Evolutionary conservation across 306 rosid genomes (phyloP).

Genomic region (Myrica gale): DNA sequence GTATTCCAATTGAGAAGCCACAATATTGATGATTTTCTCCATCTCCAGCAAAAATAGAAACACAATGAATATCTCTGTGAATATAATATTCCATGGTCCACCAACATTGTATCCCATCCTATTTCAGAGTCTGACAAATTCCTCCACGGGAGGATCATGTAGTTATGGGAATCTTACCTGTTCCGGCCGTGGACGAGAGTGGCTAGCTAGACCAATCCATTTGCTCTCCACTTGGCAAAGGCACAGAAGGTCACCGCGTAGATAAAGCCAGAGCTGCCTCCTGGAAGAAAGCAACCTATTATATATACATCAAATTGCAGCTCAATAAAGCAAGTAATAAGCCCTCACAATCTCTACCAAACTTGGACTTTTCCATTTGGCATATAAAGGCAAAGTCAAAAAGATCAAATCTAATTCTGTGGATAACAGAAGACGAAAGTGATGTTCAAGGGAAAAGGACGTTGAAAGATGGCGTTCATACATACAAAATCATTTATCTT

Average conservation of each 20-base stretch:
- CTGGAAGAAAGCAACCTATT: neutral
- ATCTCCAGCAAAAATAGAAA: no score
- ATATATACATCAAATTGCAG: neutral
- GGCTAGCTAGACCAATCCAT: neutral
- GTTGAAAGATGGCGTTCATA: neutral
- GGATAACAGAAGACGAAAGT: neutral
- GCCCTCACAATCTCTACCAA: neutral
- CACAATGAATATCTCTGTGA: no score
- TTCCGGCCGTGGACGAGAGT: neutral
- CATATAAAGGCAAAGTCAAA: neutral
- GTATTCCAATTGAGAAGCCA: no score
- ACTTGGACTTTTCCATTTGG: slow-evolving; percentile 1
- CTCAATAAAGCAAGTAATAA: neutral
- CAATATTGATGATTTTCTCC: no score
- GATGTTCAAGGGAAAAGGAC: neutral
- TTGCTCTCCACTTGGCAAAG: neutral
- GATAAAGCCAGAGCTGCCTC: neutral
- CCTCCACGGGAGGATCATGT: neutral
- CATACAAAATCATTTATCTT: neutral
- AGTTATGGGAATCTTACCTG: neutral
- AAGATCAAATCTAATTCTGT: neutral
- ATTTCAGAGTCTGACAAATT: neutral
- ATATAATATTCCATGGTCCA: no score
- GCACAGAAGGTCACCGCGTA: neutral
- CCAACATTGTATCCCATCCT: no score